A percentile compares a stretch with the other conserved stretches of the same genome.
Conservation (phyloP, 352 stramenopile genomes). For the Pythium sukuiense region DNA sequence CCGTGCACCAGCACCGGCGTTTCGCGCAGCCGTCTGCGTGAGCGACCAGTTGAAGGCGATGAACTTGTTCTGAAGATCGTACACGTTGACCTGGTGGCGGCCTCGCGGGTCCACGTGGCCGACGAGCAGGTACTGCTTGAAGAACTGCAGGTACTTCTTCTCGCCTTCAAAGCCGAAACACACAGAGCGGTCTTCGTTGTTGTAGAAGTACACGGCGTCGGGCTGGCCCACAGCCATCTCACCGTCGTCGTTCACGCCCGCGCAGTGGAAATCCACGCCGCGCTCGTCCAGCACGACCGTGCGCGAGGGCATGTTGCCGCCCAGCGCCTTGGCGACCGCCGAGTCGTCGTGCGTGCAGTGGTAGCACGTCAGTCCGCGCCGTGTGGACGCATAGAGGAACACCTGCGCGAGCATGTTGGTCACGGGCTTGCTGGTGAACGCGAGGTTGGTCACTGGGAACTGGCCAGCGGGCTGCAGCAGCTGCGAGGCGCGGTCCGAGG, state of each 20-base stretch:
- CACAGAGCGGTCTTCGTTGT: constrained; percentile 82
- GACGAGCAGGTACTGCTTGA: constrained; percentile 88
- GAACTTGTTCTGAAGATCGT: constrained; percentile 92
- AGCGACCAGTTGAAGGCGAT: constrained; percentile 91
- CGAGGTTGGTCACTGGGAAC: constrained; percentile 72
- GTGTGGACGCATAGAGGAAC: constrained; percentile 80
- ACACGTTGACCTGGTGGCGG: constrained; percentile 88
- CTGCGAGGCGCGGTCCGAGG: constrained; percentile 63
- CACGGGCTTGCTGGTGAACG: constrained; percentile 80
- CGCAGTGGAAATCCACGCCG: constrained; percentile 79
- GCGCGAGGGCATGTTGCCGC: constrained; percentile 60
- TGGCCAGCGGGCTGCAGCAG: constrained; percentile 79
- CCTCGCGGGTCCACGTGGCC: constrained; percentile 80
- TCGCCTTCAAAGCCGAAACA: constrained; percentile 89
- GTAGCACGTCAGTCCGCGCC: constrained; percentile 80
- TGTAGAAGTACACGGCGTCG: constrained; percentile 90
- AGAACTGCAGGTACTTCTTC: constrained; percentile 85
- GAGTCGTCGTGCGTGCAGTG: constrained; percentile 84
- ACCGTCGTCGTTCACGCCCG: constrained; percentile 82
- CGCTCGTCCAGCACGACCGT: constrained; percentile 81
- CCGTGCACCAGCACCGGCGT: background rate
- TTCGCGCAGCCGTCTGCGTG: constrained; percentile 32
- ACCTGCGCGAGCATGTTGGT: constrained; percentile 60
- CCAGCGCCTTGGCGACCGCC: constrained; percentile 69
- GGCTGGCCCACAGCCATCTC: constrained; percentile 83